Conservation (phyloP, 495 filamentous ascomycete species). For the Penicillium salamii region DNA sequence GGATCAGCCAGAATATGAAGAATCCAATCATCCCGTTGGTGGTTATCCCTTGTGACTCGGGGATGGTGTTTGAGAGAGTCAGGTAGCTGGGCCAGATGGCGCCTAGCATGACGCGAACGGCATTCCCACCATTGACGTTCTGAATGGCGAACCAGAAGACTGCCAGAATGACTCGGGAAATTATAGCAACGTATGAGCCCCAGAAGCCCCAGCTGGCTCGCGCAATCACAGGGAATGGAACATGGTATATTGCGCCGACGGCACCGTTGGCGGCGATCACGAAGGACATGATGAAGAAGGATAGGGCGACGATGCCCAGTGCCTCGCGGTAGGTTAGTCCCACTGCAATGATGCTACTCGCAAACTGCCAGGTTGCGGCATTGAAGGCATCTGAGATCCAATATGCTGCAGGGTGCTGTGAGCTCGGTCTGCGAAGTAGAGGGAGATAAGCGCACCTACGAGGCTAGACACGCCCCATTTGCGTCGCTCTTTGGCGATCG, state of each 20-base stretch:
- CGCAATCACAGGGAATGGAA: conserved; percentile 66
- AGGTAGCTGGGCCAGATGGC: conserved; percentile 66
- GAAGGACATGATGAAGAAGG: conserved; percentile 60
- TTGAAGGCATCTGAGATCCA: conserved; percentile 66
- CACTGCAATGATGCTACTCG: conserved; percentile 58
- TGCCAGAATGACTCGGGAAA: conserved; percentile 64
- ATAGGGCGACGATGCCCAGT: conserved; percentile 57
- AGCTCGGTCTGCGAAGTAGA: not conserved
- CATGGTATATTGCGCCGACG: conserved; percentile 59
- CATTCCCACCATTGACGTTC: conserved; percentile 63
- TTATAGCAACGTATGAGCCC: conserved; percentile 63
- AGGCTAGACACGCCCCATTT: conserved; percentile 44
- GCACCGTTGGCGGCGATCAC: conserved; percentile 64
- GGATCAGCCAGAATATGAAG: conserved; percentile 53
- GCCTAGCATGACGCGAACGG: conserved; percentile 62
- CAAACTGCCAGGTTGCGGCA: conserved; percentile 59
- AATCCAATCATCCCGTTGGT: conserved; percentile 64
- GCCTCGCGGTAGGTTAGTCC: conserved; percentile 62
- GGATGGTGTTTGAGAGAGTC: conserved; percentile 52
- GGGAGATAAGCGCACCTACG: conserved; percentile 28
- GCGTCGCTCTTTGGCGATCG: conserved; percentile 34
- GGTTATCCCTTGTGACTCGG: conserved; percentile 57
- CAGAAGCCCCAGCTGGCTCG: conserved; percentile 69
- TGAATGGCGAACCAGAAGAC: conserved; percentile 75
- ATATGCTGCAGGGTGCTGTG: conserved; percentile 41